Base-by-base conservation (phyloP, 108 stramenopile species). In the Nitzschia sp. region DNA sequence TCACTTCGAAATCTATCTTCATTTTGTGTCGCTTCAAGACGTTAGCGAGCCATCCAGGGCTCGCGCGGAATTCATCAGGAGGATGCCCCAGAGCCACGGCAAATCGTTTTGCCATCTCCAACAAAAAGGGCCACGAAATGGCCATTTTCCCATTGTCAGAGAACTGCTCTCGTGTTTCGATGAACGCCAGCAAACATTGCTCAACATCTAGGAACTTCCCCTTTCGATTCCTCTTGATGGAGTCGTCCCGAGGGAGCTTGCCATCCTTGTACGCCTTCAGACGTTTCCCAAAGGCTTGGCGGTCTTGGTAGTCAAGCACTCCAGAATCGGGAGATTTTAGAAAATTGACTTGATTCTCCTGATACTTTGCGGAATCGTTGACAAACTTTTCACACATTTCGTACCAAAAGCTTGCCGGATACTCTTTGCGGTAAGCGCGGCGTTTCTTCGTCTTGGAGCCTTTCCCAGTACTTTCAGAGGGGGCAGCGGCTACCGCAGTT, bases 101-200 rank as follows among this genome's bases (percentile, higher is more conserved):
- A 32, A 56, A 56, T 5, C 55, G 55, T 29, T 56, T 56, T 22
- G 55, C 55, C 55, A 56, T 31, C 4, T 56, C 55, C 2, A n/a
- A 3, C 13, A 56, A 32, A 56, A 32, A 56, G 23, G 55, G 55
- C 55, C 55, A 56, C 5, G 55, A 32, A 15, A 56, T 17, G 4
- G 28, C 31, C 30, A 32, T 56, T 31, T 56, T 56, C 9, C 55
- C 55, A 5, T 32, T 56, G 55, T 32, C 55, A 6, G 13, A 3
- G 27, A 28, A 56, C 30, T 29, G 28, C 5, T 56, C 55, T 25
- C 55, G 55, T 6, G 55, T 56, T 31, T 56, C 55, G 5, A 56
- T 16, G 17, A 32, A 56, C 8, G 55, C 55, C 30, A 56, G 28
- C 29, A 56, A 32, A 32, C 55, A 56, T n/a, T 56, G 28, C 30